Conservation (phyloP, 169 alveolate species). For the Cryptosporidium andersoni region DNA sequence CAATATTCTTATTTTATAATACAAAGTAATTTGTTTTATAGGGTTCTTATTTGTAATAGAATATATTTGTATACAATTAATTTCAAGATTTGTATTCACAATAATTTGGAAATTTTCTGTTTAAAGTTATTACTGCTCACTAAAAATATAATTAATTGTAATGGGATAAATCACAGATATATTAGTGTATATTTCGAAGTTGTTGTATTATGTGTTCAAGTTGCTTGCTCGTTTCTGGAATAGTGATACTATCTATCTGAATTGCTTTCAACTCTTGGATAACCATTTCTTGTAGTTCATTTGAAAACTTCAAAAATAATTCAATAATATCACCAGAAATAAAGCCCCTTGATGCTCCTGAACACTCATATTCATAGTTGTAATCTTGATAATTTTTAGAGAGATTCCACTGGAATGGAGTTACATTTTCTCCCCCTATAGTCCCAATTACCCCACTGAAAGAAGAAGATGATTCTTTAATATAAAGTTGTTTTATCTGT, state of each 20-base stretch:
- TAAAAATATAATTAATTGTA: not conserved
- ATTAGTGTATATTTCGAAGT: slow-evolving; percentile 62
- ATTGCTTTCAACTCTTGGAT: slow-evolving; percentile 12
- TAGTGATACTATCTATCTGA: not conserved
- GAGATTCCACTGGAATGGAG: slow-evolving; percentile 49
- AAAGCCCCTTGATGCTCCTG: slow-evolving; percentile 68
- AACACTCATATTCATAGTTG: slow-evolving; percentile 61
- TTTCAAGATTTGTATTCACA: too few relatives aligned
- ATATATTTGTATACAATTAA: too few relatives aligned
- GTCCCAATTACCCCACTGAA: slow-evolving; percentile 30
- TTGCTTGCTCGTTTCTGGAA: slow-evolving; percentile 27
- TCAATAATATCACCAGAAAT: slow-evolving; percentile 47
- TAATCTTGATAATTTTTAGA: slow-evolving; percentile 12
- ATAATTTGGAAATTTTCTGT: too few relatives aligned
- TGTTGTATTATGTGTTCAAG: slow-evolving; percentile 42
- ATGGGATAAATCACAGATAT: not conserved
- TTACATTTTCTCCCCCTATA: slow-evolving; percentile 20
- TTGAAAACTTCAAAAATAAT: slow-evolving; percentile 21
- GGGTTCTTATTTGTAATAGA: too few relatives aligned
- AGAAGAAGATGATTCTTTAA: slow-evolving; percentile 18
- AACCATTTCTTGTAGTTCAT: slow-evolving; percentile 26
- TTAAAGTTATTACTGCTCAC: too few relatives aligned
- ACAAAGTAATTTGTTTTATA: not conserved
- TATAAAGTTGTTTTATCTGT: slow-evolving; percentile 14
- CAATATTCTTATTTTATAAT: not conserved